Evolutionary conservation across 108 stramenopile genomes (phyloP), one percentile per base, ranked within the genome.

Genomic region (Cylindrotheca closterium): DNA sequence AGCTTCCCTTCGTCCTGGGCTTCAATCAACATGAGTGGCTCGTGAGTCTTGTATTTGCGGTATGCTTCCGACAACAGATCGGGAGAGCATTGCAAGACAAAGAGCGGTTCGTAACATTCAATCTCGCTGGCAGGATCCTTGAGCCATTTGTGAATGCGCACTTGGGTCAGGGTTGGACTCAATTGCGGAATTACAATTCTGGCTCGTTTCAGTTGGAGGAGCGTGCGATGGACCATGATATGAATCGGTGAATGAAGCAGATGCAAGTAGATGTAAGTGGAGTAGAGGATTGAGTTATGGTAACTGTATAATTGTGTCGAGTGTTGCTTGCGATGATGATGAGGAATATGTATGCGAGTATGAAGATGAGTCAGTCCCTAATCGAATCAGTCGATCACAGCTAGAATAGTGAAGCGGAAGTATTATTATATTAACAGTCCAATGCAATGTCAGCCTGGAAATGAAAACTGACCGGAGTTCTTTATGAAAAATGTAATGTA

Each of bases 11-110:
- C 73, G 23, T 74, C 73, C 0, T 74, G 73, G 24, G 73, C 49
- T 50, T 74, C 73, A 1, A 74, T 64, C 52, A 74, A 55, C 73
- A 74, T 74, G 2, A 62, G 7, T 30, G 73, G 73, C 18, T 50
- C 34, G 1, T 63, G 61, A 45, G 60, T 42, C 4, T 47, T 26
- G 28, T 47, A 29, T 74, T 74, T 30, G 24, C 73, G 65, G 51
- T 34, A 74, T 0, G 60, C 73, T 60, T 46, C 60, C 0, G 73
- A 55, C 10, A 74, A 25, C 49, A 74, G 10, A 57, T 74, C 73
- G 1, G 73, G 66, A 18, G 64, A 65, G 26, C 73, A 74, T 62
- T 74, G 49, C 47, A 74, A 22, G 2, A 74, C 37, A 28, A 74
- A 74, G 4, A 74, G 26, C 12, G 73, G 65, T 60, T 74, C 66